These are phyloP conservation scores for Cerioporus squamosus DNA, from an alignment of 1,284 basidiomycete genomes.

Conservation along the genomic window DNA sequence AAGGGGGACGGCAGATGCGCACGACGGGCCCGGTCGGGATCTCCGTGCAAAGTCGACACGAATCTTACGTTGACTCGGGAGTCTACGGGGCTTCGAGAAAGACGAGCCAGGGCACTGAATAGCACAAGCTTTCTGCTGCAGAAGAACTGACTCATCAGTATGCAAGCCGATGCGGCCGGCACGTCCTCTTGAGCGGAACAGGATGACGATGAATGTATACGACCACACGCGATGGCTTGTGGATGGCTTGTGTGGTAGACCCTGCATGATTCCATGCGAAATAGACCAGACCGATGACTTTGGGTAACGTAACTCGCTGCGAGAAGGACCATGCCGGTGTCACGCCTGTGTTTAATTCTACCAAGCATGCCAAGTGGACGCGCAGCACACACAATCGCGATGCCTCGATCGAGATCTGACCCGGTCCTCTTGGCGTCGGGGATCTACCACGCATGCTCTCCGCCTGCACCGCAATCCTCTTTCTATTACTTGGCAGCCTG, in stretches of 20 bases:
- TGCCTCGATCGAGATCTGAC: slow-evolving; percentile 12
- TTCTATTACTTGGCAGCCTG: background rate
- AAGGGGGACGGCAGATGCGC: background rate
- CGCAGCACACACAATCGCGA: background rate
- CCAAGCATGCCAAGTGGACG: slow-evolving; percentile 9
- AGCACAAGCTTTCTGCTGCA: background rate
- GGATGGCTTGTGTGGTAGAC: background rate
- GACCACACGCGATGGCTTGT: background rate
- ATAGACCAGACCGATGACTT: no score
- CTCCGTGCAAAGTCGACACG: background rate
- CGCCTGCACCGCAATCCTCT: slow-evolving; percentile 1
- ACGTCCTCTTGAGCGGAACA: no score
- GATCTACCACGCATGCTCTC: background rate
- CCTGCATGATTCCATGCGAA: no score
- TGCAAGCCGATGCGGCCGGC: no score
- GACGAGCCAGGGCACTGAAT: background rate
- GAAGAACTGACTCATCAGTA: background rate
- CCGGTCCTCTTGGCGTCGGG: slow-evolving; percentile 5
- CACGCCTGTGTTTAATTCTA: slow-evolving; percentile 2
- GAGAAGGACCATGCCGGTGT: background rate
- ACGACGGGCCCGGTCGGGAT: background rate
- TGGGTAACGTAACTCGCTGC: slow-evolving; percentile 7
- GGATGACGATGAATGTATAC: no score
- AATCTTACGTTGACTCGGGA: background rate
- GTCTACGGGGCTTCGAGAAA: background rate